A percentile compares a stretch with the other conserved stretches of the same genome.
These are phyloP conservation scores for Phytophthora pluvialis DNA, from an alignment of 352 stramenopile genomes.

Conservation along the genomic window DNA sequence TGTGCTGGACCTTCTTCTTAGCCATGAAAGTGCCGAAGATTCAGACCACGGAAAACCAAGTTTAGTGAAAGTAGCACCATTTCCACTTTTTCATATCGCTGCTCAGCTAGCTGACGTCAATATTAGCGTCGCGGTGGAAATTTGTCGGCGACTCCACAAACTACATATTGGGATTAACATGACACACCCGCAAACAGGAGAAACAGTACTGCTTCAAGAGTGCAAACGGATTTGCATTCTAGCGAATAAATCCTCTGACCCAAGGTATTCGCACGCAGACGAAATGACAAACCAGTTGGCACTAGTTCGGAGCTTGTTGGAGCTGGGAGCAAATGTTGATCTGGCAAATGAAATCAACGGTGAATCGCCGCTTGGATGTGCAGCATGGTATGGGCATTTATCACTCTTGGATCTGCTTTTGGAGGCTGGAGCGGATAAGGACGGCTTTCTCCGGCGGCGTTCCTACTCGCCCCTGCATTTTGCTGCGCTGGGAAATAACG, in stretches of 20 bases:
- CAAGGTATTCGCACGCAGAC: not conserved
- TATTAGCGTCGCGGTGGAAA: conserved; percentile 58
- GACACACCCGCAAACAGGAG: conserved; percentile 39
- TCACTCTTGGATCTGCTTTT: conserved; percentile 56
- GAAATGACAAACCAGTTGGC: conserved; percentile 35
- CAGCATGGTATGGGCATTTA: conserved; percentile 56
- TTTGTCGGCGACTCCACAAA: conserved; percentile 49
- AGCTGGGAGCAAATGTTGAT: conserved; percentile 60
- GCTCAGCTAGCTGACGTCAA: conserved; percentile 48
- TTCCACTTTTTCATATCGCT: conserved; percentile 58
- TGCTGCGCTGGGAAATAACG: conserved; percentile 46
- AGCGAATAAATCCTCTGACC: not conserved
- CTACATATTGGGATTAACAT: conserved; percentile 61
- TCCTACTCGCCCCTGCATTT: conserved; percentile 72
- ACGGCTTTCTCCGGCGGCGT: conserved; percentile 42
- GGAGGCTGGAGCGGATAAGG: conserved; percentile 48
- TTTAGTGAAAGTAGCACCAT: conserved; percentile 32
- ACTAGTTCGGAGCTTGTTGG: conserved; percentile 52
- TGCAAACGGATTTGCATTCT: conserved; percentile 57
- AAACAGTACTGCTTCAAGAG: conserved; percentile 61
- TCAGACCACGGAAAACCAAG: not conserved
- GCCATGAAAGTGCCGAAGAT: not conserved
- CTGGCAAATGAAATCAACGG: conserved; percentile 56
- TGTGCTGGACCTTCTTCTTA: conserved; percentile 31
- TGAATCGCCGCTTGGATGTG: conserved; percentile 59